These are phyloP conservation scores for Schwanniomyces occidentalis DNA, from an alignment of 805 yeast species.

Conservation along the genomic window DNA sequence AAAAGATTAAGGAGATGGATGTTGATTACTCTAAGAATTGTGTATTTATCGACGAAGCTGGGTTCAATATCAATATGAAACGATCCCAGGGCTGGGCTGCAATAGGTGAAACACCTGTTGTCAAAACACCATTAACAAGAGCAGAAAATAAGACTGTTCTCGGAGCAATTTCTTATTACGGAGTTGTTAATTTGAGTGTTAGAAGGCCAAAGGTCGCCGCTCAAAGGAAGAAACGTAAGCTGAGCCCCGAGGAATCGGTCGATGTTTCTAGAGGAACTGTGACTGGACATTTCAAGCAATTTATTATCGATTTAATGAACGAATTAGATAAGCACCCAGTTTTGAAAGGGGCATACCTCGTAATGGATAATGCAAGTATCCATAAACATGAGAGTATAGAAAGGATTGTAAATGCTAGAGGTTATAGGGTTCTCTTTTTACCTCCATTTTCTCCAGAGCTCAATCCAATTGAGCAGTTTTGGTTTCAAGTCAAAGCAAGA, in stretches of 20 bases:
- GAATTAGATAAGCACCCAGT: no score
- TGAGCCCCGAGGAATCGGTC: no score
- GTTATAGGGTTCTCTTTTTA: slow-evolving; percentile 11
- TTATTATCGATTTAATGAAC: no score
- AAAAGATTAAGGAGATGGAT: no score
- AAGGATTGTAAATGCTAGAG: slow-evolving; percentile 10
- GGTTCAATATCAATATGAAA: slow-evolving; percentile 13
- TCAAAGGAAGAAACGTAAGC: no score
- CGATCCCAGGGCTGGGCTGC: slow-evolving; percentile 7
- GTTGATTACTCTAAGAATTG: slow-evolving; percentile 6
- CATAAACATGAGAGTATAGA: slow-evolving; percentile 11
- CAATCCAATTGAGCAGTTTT: slow-evolving; percentile 16
- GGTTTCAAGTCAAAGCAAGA: slow-evolving; percentile 9
- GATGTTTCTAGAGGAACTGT: no score
- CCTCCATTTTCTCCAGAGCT: slow-evolving; percentile 13
- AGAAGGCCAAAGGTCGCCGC: no score
- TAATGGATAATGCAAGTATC: slow-evolving; percentile 16
- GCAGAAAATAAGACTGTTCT: slow-evolving; percentile 4
- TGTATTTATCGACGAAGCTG: slow-evolving; percentile 16
- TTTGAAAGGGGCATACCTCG: slow-evolving; percentile 4
- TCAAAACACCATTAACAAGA: background rate
- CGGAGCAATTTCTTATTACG: slow-evolving; percentile 5
- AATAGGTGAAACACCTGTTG: slow-evolving; percentile 2
- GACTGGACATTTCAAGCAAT: no score
- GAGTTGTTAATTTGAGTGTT: no score